A percentile compares a stretch with the other conserved stretches of the same genome.
Conservation (phyloP, 495 filamentous ascomycete genomes). For the Hypoxylon cercidicola region DNA sequence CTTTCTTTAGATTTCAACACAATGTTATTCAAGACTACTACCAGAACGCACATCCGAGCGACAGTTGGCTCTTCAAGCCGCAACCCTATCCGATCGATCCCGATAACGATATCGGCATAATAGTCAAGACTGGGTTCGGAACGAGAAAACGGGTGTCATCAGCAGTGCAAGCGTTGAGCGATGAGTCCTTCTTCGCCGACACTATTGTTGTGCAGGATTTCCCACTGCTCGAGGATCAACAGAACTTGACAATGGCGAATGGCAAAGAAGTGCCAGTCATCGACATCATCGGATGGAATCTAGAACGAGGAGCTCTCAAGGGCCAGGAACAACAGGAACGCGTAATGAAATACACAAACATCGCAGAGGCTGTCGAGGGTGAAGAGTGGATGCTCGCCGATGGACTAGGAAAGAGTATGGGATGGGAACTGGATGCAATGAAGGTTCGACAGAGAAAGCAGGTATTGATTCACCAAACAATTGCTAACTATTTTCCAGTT, state of each 20-base stretch:
- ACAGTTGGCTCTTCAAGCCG: conserved; percentile 41
- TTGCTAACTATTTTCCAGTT: conserved; percentile 46
- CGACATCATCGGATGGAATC: conserved; percentile 50
- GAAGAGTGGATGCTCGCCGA: conserved; percentile 50
- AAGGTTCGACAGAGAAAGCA: conserved; percentile 48
- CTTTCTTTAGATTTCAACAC: conserved; percentile 47
- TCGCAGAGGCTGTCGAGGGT: conserved; percentile 48
- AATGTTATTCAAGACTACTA: conserved; percentile 41
- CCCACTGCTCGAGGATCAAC: conserved; percentile 37
- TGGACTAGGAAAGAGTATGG: conserved; percentile 48
- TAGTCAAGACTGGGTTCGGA: conserved; percentile 60
- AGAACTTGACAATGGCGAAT: conserved; percentile 33
- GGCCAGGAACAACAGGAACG: conserved; percentile 42
- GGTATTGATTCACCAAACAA: neutral
- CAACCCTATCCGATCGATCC: conserved; percentile 48
- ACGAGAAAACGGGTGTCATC: conserved; percentile 49
- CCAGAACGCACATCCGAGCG: conserved; percentile 44
- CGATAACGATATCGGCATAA: conserved; percentile 50
- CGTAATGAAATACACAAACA: conserved; percentile 49
- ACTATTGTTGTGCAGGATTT: conserved; percentile 57
- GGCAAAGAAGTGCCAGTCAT: conserved; percentile 46
- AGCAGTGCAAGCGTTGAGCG: conserved; percentile 51
- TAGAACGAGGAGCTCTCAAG: conserved; percentile 40
- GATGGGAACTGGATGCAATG: conserved; percentile 61
- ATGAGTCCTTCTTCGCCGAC: conserved; percentile 43